Base-by-base conservation (phyloP, 2,329 filamentous ascomycete genomes). In the Sodiomyces alkalinus region DNA sequence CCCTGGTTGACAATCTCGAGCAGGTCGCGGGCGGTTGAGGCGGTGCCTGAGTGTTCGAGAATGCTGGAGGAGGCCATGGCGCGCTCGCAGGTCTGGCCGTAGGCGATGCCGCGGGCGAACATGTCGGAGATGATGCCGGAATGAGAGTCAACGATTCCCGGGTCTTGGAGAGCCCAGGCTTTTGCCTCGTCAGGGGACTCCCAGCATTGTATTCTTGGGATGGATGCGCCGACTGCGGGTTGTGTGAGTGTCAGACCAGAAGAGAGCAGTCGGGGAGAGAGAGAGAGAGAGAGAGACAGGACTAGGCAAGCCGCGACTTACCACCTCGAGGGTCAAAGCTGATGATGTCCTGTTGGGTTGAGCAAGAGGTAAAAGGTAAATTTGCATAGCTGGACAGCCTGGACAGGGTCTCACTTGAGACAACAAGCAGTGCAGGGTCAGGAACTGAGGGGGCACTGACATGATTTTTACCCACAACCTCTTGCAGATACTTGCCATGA, bases 141-240 rank as follows among this genome's bases (percentile, higher is more conserved):
- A 15, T 58, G 58, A 4, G 63, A 53, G 32, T 67, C 60, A 1
- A 62, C 45, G 4, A 62, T 46, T 1, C 54, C 59, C 0, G 56
- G 46, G 15, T 53, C 60, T 40, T 57, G 52, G 11, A 58, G 44
- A 15, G 44, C 46, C 62, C 56, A 68, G 3, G 58, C 38, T 17
- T 49, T 47, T 8, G 53, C 41, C 35, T 56, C 53, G 39, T 58
- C 54, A 2, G 45, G 40, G 0, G 49, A 52, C 5, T 47, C 47
- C 58, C 63, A 70, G 40, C 65, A 70, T 27, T 67, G 60, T 10
- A 65, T 46, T 13, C 60, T 46, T 4, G 64, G 64, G 2, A 58
- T 52, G 3, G 64, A 64, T 6, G 56, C 51, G 4, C 63, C 62
- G 15, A 69, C 53, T 46, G 10, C 3, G 8, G 2, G 15, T 8